Base-by-base conservation (phyloP, 805 yeast species). In the Saccharomycopsis guyanensis region DNA sequence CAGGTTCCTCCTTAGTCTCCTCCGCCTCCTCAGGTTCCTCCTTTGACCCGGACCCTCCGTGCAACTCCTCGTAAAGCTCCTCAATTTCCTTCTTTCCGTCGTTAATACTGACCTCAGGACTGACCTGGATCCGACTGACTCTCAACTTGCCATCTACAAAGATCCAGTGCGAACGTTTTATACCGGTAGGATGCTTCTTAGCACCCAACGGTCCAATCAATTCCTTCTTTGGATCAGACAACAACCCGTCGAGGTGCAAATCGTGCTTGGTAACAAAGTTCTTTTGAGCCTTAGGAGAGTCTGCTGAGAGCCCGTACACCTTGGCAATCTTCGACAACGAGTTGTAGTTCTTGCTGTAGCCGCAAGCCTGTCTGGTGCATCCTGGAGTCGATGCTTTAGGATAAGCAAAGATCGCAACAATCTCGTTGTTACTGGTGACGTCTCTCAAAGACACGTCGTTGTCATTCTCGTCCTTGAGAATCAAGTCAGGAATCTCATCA, bases 311-410 rank as follows among this genome's bases (percentile, higher is more conserved):
- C 0, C 98, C 98, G 56, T 74, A 79, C 1, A 91, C 81, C 0
- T 75, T 66, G 2, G 80, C 81, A 20, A 73, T 73, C 33, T 73
- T 66, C 39, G 68, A 62, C 56, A 84, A 73, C 36, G 72, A 67
- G 2, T 71, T 68, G 60, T 66, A 80, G 55, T 76, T 76, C 53
- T 76, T 80, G 56, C 93, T 79, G 61, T 83, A 93, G 0, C 96
- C 96, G 60, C 84, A 75, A 2, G 89, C 97, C 66, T 91, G 98
- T 56, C 87, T 76, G 1, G 98, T 91, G 64, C 98, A 93, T 2
- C 98, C 98, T 1, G 96, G 96, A 0, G 97, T 91, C 22, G 83
- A 78, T 0, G 97, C 97, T 59, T 74, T 82, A 45, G 97, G 97
- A 60, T 89, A 91, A 16, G 95, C 84, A 63, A 81, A 78, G 22